phyloP scores from a whole-genome alignment of 164 flowering plant species.

The Liquidambar formosana region DNA sequence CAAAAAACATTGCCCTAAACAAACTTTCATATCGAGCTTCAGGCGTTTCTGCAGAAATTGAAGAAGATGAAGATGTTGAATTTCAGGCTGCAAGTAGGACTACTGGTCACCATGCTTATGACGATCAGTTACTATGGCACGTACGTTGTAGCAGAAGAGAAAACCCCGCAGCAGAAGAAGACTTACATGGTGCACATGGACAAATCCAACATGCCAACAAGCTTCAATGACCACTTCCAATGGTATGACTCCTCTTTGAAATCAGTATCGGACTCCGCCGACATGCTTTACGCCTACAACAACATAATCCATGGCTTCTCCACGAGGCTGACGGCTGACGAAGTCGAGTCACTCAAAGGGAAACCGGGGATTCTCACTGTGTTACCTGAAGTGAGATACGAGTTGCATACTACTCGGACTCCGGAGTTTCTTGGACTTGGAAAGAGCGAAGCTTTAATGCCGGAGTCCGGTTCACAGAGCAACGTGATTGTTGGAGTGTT shows the following conservation, averaged over 20 bases:
- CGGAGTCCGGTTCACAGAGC: constrained; percentile 35
- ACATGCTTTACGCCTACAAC: constrained; percentile 66
- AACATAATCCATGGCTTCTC: constrained; percentile 77
- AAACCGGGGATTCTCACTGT: constrained; percentile 60
- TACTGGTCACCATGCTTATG: constrained; percentile 13
- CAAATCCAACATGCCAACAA: constrained; percentile 56
- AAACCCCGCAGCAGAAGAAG: constrained; percentile 27
- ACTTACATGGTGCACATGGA: constrained; percentile 85
- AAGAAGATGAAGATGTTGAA: constrained; percentile 17
- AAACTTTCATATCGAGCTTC: not conserved
- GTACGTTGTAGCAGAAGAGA: constrained; percentile 17
- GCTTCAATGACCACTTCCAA: constrained; percentile 40
- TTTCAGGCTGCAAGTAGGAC: constrained; percentile 13
- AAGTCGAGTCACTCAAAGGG: constrained; percentile 46
- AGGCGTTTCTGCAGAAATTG: not conserved
- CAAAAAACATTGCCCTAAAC: not conserved
- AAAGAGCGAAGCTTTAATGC: constrained; percentile 22
- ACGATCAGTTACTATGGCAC: constrained; percentile 6
- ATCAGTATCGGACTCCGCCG: constrained; percentile 59
- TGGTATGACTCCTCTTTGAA: constrained; percentile 75
- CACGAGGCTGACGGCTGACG: constrained; percentile 50
- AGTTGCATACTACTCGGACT: constrained; percentile 88
- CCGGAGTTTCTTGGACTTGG: constrained; percentile 84
- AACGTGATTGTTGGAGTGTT: constrained; percentile 79
- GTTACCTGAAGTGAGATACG: constrained; percentile 52